phyloP scores from a whole-genome alignment of 306 rosid genomes.

The Ormosia emarginata region DNA sequence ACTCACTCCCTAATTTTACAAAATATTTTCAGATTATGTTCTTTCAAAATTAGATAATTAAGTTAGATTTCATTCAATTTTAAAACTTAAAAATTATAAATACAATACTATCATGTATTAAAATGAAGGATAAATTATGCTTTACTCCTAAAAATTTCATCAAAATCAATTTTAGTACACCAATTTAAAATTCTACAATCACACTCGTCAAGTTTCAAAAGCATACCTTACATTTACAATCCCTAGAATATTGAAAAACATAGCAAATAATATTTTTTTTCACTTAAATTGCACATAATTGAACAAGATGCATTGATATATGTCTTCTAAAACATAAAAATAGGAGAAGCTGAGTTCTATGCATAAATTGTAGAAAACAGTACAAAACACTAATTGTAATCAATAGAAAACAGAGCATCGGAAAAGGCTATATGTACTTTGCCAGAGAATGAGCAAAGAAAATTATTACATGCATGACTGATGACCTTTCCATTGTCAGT shows the following conservation, averaged over 20 bases:
- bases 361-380: background rate
- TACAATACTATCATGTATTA: background rate
- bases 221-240: no score
- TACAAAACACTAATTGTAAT: background rate
- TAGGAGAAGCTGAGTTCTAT: background rate
- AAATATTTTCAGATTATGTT: no score
- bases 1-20: no score
- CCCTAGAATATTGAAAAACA: background rate
- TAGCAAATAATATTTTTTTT: no score
- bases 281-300: background rate
- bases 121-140: background rate
- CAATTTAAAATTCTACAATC: background rate
- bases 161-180: background rate
- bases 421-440: background rate
- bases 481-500: no score
- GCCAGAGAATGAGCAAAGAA: background rate
- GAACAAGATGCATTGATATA: background rate
- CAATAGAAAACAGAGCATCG: background rate
- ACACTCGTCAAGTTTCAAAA: background rate
- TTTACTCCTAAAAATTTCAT: background rate
- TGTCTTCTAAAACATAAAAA: background rate
- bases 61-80: background rate
- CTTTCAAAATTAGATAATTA: background rate
- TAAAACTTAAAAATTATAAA: no score
- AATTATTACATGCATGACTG: no score